A percentile compares a stretch with the other conserved stretches of the same genome.
phyloP scores from a whole-genome alignment of 2,329 filamentous ascomycete genomes.

The Botrytis cinerea region DNA sequence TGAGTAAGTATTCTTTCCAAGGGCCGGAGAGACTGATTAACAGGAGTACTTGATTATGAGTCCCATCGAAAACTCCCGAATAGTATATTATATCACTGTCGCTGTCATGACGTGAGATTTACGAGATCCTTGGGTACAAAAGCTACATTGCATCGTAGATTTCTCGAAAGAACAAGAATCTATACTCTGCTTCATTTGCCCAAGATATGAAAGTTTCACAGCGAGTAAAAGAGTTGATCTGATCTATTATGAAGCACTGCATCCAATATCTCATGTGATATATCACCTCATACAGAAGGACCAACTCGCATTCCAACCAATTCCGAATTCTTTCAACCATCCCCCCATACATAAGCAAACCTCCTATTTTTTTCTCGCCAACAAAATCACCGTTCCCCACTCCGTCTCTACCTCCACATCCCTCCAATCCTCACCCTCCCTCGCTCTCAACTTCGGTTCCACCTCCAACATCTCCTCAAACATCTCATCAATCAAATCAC shows the following conservation, averaged over 20 bases:
- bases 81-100: too few species aligned
- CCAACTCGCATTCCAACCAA: background rate
- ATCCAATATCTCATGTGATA: background rate
- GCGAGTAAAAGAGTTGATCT: background rate
- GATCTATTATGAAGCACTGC: too few species aligned
- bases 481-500: constrained; percentile 64
- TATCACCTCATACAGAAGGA: background rate
- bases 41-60: accelerated
- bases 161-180: background rate
- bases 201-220: accelerated
- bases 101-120: too few species aligned
- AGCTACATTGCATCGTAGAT: too few species aligned
- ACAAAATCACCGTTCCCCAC: constrained; percentile 61
- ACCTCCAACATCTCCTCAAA: constrained; percentile 58
- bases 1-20: background rate
- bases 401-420: constrained; percentile 58
- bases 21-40: background rate
- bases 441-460: constrained; percentile 54
- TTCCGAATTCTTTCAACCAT: background rate
- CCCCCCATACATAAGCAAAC: background rate
- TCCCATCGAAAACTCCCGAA: too few species aligned
- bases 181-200: background rate
- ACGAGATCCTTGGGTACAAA: too few species aligned
- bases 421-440: constrained; percentile 51
- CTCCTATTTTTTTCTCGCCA: constrained; percentile 51